Conservation (phyloP, 2,329 filamentous ascomycete species). For the Ambrosiella cleistominuta region DNA sequence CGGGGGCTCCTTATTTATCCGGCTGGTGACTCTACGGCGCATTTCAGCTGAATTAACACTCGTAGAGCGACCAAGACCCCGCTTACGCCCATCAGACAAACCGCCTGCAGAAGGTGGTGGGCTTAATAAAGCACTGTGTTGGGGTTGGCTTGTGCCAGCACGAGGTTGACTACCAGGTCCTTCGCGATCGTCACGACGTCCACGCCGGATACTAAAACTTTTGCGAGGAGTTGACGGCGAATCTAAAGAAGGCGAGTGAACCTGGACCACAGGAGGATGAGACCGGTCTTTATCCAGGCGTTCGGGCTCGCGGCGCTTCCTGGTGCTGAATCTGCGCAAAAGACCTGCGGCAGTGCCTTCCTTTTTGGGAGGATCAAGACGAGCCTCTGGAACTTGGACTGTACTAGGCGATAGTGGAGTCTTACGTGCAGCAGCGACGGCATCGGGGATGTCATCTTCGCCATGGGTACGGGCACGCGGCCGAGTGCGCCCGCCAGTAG, state of each 20-base stretch:
- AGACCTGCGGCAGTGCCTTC: conserved; percentile 76
- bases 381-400: conserved; percentile 22
- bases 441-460: conserved; percentile 72
- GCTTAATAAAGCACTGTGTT: conserved; percentile 62
- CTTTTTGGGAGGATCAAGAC: conserved; percentile 59
- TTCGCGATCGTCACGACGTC: conserved; percentile 37
- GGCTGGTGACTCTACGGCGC: conserved; percentile 38
- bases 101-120: conserved; percentile 49
- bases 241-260: conserved; percentile 56
- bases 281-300: conserved; percentile 45
- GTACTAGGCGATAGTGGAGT: conserved; percentile 7
- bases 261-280: conserved; percentile 54
- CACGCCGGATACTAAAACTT: conserved; percentile 66
- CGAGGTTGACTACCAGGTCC: conserved; percentile 28
- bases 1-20: conserved; percentile 45
- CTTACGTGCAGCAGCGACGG: conserved; percentile 21
- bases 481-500: conserved; percentile 65
- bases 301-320: conserved; percentile 52
- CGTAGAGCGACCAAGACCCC: conserved; percentile 66
- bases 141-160: conserved; percentile 47
- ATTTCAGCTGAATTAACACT: conserved; percentile 83
- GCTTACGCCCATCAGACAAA: conserved; percentile 38
- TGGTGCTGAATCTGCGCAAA: conserved; percentile 77
- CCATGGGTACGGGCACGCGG: conserved; percentile 84
- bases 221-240: conserved; percentile 49